A percentile compares a stretch with the other conserved stretches of the same genome.
phyloP scores from a whole-genome alignment of 192 early-diverging fungal genomes.

The Mortierella claussenii region DNA sequence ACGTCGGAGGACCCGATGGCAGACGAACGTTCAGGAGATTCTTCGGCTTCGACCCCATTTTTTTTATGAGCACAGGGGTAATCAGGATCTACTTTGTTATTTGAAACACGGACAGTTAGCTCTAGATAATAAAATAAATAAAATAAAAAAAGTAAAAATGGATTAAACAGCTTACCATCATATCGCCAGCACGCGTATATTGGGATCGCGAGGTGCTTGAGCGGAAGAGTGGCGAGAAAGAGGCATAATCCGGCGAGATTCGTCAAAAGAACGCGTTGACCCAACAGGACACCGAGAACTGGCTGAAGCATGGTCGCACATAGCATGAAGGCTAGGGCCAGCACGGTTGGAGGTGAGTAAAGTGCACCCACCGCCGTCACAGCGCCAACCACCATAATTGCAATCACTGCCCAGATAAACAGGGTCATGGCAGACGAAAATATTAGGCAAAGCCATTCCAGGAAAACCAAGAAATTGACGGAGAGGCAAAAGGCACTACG shows the following conservation, averaged over 20 bases:
- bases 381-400: constrained; percentile 11
- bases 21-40: too few species aligned
- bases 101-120: too few species aligned
- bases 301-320: constrained; percentile 5
- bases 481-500: constrained; percentile 12
- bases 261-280: background rate
- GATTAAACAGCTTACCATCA: constrained; percentile 12
- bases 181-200: background rate
- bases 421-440: constrained; percentile 8
- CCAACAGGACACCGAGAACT: constrained; percentile 9
- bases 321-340: constrained; percentile 8
- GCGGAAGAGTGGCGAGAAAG: too few species aligned
- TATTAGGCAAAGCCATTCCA: constrained; percentile 11
- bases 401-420: background rate
- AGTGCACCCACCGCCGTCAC: background rate
- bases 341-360: constrained; percentile 6
- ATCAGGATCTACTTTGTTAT: constrained; percentile 2
- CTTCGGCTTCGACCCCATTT: too few species aligned
- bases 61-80: too few species aligned
- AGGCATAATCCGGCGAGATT: too few species aligned
- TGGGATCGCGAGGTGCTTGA: background rate
- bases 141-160: too few species aligned
- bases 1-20: too few species aligned
- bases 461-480: constrained; percentile 15
- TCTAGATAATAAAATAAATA: too few species aligned